Conservation (phyloP, 2,329 filamentous ascomycete species). For the Cryphonectria japonica region DNA sequence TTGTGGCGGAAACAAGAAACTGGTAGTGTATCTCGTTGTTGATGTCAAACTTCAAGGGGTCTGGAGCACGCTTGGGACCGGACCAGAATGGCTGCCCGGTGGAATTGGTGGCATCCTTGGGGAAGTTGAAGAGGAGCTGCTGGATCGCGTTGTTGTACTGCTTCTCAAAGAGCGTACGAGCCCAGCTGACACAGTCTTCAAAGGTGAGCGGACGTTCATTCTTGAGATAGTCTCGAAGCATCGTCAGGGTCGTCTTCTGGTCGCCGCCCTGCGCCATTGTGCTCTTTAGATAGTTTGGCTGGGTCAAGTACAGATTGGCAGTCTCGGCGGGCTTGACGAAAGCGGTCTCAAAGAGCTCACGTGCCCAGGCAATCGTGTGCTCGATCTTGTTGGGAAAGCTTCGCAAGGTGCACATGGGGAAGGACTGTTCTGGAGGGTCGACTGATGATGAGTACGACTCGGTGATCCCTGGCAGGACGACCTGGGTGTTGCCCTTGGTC, state of each 20-base stretch:
- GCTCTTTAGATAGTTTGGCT: slow-evolving; percentile 86
- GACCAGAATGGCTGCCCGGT: slow-evolving; percentile 96
- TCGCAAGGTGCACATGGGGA: slow-evolving; percentile 96
- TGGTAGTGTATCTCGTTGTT: slow-evolving; percentile 84
- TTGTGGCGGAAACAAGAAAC: slow-evolving; percentile 86
- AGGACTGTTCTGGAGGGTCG: slow-evolving; percentile 96
- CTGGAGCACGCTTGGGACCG: slow-evolving; percentile 93
- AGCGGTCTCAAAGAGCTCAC: slow-evolving; percentile 91
- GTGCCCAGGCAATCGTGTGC: slow-evolving; percentile 97
- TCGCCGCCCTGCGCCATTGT: slow-evolving; percentile 92
- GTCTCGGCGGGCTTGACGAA: slow-evolving; percentile 94
- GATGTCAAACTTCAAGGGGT: slow-evolving; percentile 85
- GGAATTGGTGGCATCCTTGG: slow-evolving; percentile 88
- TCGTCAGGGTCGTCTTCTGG: slow-evolving; percentile 92
- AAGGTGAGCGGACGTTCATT: slow-evolving; percentile 90
- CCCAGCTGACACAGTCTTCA: slow-evolving; percentile 97
- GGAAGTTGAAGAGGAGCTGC: slow-evolving; percentile 95
- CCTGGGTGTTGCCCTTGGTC: slow-evolving; percentile 98
- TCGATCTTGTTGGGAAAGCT: slow-evolving; percentile 99
- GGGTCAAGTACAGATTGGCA: slow-evolving; percentile 90
- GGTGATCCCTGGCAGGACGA: slow-evolving; percentile 86
- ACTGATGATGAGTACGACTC: slow-evolving; percentile 95
- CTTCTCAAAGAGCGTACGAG: slow-evolving; percentile 89
- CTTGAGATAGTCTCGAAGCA: slow-evolving; percentile 85
- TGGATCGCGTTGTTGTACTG: slow-evolving; percentile 97